Conservation (phyloP, 345 rosid genomes). For the Rhodamnia rubescens region DNA sequence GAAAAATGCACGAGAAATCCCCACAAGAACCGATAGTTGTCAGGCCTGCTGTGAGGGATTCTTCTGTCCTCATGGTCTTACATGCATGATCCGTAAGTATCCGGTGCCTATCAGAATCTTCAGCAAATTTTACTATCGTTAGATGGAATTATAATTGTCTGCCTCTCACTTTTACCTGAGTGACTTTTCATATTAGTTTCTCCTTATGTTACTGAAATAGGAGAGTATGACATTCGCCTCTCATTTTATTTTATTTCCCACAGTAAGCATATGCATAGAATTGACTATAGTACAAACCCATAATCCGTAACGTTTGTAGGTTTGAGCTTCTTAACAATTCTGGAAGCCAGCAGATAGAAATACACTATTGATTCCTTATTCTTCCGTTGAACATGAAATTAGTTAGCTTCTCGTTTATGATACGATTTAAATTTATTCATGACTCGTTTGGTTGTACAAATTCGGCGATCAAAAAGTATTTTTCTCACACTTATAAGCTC, state of each 20-base stretch:
- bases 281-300: background rate
- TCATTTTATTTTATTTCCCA: background rate
- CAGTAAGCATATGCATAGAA: background rate
- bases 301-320: background rate
- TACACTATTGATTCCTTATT: background rate
- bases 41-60: slow-evolving; percentile 85
- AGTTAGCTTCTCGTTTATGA: background rate
- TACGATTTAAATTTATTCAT: background rate
- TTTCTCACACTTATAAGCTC: background rate
- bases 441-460: background rate
- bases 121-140: background rate
- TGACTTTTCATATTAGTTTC: background rate
- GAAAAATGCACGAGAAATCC: slow-evolving; percentile 38
- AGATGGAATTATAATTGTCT: background rate
- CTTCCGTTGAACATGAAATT: background rate
- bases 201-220: background rate
- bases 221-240: background rate
- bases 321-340: background rate
- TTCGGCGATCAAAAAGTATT: background rate
- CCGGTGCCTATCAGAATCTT: background rate
- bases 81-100: slow-evolving; percentile 93
- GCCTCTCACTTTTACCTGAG: background rate
- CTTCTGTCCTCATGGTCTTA: slow-evolving; percentile 85
- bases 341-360: background rate
- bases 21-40: slow-evolving; percentile 51